A percentile compares a stretch with the other conserved stretches of the same genome.
phyloP scores from a whole-genome alignment of 306 rosid genomes.

The Cajanus cajan region DNA sequence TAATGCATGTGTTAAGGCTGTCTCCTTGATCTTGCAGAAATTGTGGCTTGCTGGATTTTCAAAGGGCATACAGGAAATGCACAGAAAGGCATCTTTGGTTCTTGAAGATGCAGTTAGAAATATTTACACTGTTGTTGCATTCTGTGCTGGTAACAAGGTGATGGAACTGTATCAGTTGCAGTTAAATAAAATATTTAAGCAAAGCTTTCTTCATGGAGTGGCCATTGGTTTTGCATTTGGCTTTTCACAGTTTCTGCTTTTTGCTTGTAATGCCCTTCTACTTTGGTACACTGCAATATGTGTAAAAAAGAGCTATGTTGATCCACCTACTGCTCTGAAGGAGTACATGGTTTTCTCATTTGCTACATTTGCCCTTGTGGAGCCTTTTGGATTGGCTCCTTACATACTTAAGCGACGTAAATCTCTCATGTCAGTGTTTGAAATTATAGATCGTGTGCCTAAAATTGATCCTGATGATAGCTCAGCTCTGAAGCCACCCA shows the following conservation, averaged over 20 bases:
- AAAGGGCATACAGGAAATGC: conserved; percentile 99
- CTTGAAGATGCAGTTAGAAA: conserved; percentile 99
- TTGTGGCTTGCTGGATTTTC: conserved; percentile 99
- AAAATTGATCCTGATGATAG: conserved; percentile 96
- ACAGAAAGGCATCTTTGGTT: conserved; percentile 97
- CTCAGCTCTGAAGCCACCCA: conserved; percentile 87
- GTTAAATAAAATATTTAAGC: conserved; percentile 80
- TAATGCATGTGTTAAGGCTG: conserved; percentile 20
- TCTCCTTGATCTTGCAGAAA: conserved; percentile 65
- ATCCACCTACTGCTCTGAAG: conserved; percentile 74
- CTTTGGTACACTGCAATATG: conserved; percentile 91
- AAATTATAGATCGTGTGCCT: conserved; percentile 92
- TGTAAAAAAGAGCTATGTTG: conserved; percentile 38
- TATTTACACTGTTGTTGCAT: conserved; percentile 98
- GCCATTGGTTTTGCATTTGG: conserved; percentile 98
- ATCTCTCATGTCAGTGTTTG: conserved; percentile 94
- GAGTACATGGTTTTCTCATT: conserved; percentile 98
- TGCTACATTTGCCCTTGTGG: conserved; percentile 97
- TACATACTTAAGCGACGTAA: conserved; percentile 99
- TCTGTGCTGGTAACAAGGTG: conserved; percentile 98
- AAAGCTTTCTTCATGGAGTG: conserved; percentile 94
- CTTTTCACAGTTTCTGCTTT: conserved; percentile 94
- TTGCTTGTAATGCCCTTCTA: conserved; percentile 97
- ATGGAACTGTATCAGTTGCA: conserved; percentile 98
- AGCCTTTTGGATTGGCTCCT: conserved; percentile 99